These are phyloP conservation scores for Neurospora terricola DNA, from an alignment of 495 filamentous ascomycete genomes.

Conservation along the genomic window DNA sequence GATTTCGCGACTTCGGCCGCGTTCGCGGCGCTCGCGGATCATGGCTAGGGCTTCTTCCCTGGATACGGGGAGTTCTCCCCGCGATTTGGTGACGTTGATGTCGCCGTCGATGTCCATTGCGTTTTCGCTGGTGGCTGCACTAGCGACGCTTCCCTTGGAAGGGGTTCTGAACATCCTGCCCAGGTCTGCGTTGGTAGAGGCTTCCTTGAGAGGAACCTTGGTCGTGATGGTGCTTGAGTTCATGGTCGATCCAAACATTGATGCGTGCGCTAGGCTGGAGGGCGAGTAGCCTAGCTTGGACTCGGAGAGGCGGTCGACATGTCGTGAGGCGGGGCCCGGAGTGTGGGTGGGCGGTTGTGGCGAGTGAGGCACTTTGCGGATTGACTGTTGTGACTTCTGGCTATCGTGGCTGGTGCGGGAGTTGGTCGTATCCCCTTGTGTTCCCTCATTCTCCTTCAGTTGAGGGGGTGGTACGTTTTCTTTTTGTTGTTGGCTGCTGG, in stretches of 20 bases:
- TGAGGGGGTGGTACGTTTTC: background rate
- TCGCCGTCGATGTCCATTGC: conserved; percentile 25
- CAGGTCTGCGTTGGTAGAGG: conserved; percentile 16
- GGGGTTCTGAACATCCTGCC: conserved; percentile 26
- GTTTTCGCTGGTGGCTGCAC: conserved; percentile 29
- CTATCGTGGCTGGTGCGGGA: conserved; percentile 20
- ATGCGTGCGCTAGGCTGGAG: conserved; percentile 25
- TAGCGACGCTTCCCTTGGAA: conserved; percentile 22
- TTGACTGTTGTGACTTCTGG: conserved; percentile 44
- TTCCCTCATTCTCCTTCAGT: conserved; percentile 14
- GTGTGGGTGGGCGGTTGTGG: background rate
- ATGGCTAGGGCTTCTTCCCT: conserved; percentile 47
- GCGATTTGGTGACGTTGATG: conserved; percentile 32
- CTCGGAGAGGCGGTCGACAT: background rate
- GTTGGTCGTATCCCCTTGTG: background rate
- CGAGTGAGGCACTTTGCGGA: conserved; percentile 4
- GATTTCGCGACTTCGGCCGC: conserved; percentile 32
- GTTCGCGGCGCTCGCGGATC: conserved; percentile 43
- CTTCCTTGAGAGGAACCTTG: conserved; percentile 36
- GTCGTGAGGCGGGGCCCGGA: background rate
- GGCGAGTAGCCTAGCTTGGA: background rate
- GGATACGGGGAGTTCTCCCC: conserved; percentile 9
- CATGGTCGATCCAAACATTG: conserved; percentile 28
- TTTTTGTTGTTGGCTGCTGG: background rate
- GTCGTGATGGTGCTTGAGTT: conserved; percentile 34